Percentiles rank a stretch among this genome's conserved stretches.
These are phyloP conservation scores for Phytophthora melonis DNA, from an alignment of 352 stramenopile species.

Conservation along the genomic window DNA sequence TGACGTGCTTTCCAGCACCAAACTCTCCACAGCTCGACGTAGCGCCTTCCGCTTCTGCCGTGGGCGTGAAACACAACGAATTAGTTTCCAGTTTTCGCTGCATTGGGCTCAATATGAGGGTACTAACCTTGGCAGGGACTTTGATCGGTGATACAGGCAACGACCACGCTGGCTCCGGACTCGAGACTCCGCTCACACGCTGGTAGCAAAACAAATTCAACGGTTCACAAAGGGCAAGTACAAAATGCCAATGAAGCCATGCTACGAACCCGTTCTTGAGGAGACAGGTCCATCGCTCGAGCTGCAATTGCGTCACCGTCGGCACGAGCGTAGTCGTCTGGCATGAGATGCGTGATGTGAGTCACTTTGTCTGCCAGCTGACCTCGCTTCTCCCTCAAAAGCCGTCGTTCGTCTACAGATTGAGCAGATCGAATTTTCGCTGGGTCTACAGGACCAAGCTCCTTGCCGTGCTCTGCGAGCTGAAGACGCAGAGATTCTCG, in stretches of 20 bases:
- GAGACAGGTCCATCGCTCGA: conserved; percentile 49
- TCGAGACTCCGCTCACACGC: conserved; percentile 14
- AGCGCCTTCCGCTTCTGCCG: conserved; percentile 17
- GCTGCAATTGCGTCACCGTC: conserved; percentile 32
- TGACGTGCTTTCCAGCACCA: conserved; percentile 59
- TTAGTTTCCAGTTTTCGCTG: background rate
- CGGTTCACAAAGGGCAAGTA: background rate
- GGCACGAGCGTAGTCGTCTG: conserved; percentile 40
- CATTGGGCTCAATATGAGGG: background rate
- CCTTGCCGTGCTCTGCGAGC: conserved; percentile 35
- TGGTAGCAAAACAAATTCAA: conserved; percentile 1
- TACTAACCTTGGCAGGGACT: conserved; percentile 32
- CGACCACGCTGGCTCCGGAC: conserved; percentile 29
- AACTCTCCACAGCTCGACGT: conserved; percentile 45
- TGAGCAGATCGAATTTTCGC: conserved; percentile 49
- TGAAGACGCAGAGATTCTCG: conserved; percentile 60
- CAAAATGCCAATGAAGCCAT: background rate
- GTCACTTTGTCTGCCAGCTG: conserved; percentile 61
- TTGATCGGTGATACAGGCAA: conserved; percentile 65
- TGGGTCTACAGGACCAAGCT: conserved; percentile 55
- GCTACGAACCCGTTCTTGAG: conserved; percentile 49
- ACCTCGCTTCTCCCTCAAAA: conserved; percentile 40
- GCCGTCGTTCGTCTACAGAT: conserved; percentile 49
- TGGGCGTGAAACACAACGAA: background rate
- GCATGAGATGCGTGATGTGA: conserved; percentile 41